Conservation (phyloP, 139 green algal genomes). For the Tetradesmus obliquus region DNA sequence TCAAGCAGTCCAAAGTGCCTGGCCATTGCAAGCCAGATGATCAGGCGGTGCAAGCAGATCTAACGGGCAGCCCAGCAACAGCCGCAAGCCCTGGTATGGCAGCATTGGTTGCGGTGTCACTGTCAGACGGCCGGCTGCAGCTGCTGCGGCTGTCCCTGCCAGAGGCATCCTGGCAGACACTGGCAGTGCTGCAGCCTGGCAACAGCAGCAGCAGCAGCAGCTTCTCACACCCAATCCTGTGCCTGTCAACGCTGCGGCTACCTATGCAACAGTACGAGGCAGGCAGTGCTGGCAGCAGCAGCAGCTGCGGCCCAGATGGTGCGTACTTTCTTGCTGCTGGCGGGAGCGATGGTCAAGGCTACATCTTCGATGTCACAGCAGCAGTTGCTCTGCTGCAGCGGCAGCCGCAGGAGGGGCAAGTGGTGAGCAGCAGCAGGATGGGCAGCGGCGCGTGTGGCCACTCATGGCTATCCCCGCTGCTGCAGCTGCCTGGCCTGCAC, state of each 20-base stretch:
- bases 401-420: background rate
- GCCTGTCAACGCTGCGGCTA: background rate
- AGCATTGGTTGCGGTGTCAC: background rate
- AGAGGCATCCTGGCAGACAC: background rate
- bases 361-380: background rate
- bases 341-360: background rate
- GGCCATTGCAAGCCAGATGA: background rate
- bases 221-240: background rate
- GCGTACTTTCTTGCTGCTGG: constrained; percentile 2
- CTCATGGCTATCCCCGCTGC: background rate
- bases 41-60: no score
- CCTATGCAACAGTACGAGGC: background rate
- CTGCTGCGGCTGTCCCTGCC: constrained; percentile 31
- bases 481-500: background rate
- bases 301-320: background rate
- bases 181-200: constrained; percentile 1
- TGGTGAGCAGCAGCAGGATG: background rate
- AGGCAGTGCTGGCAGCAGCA: background rate
- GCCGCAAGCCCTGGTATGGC: background rate
- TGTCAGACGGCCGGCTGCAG: constrained; percentile 24
- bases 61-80: background rate
- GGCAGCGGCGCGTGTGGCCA: background rate
- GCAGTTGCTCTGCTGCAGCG: background rate
- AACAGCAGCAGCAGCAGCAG: background rate
- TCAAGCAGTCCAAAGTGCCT: background rate